Evolutionary conservation across 2,329 filamentous ascomycete species (phyloP).

Genomic region (Hypocrella siamensis): DNA sequence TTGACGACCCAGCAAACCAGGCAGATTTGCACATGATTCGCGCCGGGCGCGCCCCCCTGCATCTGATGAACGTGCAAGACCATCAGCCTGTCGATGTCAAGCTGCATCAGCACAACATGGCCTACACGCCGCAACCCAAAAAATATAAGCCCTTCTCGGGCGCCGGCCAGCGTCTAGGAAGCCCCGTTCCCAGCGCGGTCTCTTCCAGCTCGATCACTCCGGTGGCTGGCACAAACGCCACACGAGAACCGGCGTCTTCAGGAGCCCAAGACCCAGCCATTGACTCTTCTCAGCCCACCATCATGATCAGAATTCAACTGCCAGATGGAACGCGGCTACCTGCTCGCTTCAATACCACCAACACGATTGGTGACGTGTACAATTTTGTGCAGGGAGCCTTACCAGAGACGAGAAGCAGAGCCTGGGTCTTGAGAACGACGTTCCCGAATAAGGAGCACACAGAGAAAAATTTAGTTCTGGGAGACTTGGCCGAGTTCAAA

Average conservation of each 20-base stretch:
- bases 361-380: conserved; percentile 67
- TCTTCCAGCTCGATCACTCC: conserved; percentile 10
- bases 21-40: conserved; percentile 62
- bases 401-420: conserved; percentile 35
- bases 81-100: conserved; percentile 69
- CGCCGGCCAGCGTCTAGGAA: conserved; percentile 57
- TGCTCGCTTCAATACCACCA: conserved; percentile 68
- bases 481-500: conserved; percentile 49
- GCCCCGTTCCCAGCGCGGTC: conserved; percentile 51
- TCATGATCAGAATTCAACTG: conserved; percentile 63
- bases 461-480: conserved; percentile 44
- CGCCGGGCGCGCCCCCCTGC: conserved; percentile 57
- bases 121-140: conserved; percentile 55
- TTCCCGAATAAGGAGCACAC: conserved; percentile 71
- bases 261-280: conserved; percentile 22
- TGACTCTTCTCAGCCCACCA: conserved; percentile 49
- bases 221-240: conserved; percentile 11
- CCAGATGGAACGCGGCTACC: conserved; percentile 62
- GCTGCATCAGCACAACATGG: conserved; percentile 58
- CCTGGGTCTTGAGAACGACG: conserved; percentile 65
- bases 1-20: conserved; percentile 63
- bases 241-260: conserved; percentile 19
- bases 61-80: conserved; percentile 60
- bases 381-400: conserved; percentile 54
- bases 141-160: conserved; percentile 64